Conservation (phyloP, 2,329 filamentous ascomycete genomes). For the Penicillium sp. region DNA sequence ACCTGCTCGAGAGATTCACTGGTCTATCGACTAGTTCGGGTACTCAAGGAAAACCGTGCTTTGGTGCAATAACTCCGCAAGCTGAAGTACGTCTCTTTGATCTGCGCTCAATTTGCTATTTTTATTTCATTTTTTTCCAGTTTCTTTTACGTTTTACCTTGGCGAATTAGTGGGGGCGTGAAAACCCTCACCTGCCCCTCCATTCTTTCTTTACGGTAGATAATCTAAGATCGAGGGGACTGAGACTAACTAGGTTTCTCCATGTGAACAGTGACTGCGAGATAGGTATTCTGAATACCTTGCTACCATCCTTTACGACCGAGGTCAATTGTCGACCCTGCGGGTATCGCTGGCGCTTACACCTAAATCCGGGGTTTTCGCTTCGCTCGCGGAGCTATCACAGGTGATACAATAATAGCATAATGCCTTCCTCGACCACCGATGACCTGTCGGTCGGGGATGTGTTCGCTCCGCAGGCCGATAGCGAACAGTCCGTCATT, state of each 20-base stretch:
- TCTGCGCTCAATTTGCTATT: background rate
- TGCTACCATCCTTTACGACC: constrained; percentile 8
- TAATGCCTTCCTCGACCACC: constrained; percentile 20
- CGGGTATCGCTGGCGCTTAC: constrained; percentile 6
- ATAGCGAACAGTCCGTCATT: constrained; percentile 22
- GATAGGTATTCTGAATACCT: constrained; percentile 12
- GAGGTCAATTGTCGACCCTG: constrained; percentile 7
- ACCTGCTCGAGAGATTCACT: constrained; percentile 23
- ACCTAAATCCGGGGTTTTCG: background rate
- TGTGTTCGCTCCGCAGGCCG: constrained; percentile 33
- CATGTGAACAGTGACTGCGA: constrained; percentile 9
- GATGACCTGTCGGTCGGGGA: constrained; percentile 35
- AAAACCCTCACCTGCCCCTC: constrained; percentile 18
- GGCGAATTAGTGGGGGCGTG: constrained; percentile 14
- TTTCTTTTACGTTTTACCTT: constrained; percentile 3
- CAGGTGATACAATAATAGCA: background rate
- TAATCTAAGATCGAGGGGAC: background rate
- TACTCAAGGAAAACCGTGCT: constrained; percentile 9
- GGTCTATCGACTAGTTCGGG: constrained; percentile 7
- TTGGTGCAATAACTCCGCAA: constrained; percentile 4
- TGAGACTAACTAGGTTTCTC: constrained; percentile 10
- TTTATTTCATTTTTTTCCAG: background rate
- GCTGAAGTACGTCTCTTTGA: constrained; percentile 12
- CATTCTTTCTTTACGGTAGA: background rate
- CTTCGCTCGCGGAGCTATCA: background rate